Percentiles rank a stretch among this genome's conserved stretches.
Evolutionary conservation across 164 flowering plant genomes (phyloP).

Genomic region (Magnolia changhungtana): DNA sequence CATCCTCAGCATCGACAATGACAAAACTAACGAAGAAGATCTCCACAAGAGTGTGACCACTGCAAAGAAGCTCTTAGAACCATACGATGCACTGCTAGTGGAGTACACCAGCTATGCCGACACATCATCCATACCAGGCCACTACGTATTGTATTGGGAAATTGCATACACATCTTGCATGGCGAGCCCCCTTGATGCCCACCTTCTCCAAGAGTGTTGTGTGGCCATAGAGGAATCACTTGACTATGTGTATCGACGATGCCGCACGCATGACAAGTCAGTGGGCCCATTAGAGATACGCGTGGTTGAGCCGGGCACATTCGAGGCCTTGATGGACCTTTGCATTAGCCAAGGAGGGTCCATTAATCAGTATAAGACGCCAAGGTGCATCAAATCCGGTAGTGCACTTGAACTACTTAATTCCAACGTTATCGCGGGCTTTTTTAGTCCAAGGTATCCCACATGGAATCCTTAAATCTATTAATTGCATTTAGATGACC

Average conservation of each 20-base stretch:
- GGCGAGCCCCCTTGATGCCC: constrained; percentile 5
- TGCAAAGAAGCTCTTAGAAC: constrained; percentile 58
- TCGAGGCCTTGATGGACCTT: constrained; percentile 71
- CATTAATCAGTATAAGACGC: constrained; percentile 83
- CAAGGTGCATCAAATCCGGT: constrained; percentile 61
- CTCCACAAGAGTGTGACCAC: constrained; percentile 60
- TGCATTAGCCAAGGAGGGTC: constrained; percentile 66
- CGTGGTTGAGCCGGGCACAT: constrained; percentile 62
- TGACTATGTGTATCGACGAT: constrained; percentile 62
- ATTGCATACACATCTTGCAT: constrained; percentile 21
- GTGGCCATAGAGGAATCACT: constrained; percentile 61
- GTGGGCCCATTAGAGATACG: constrained; percentile 84
- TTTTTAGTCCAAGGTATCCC: constrained; percentile 72
- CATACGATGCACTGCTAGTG: constrained; percentile 47
- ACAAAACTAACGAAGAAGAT: constrained; percentile 85
- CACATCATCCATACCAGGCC: constrained; percentile 72
- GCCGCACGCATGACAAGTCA: constrained; percentile 55
- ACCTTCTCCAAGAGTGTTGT: constrained; percentile 51
- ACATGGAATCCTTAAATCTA: constrained; percentile 45
- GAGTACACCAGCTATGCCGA: constrained; percentile 89
- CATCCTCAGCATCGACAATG: constrained; percentile 70
- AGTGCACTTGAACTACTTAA: constrained; percentile 56
- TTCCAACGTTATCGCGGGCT: constrained; percentile 43
- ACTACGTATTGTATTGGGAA: constrained; percentile 84
- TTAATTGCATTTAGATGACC: no score